Evolutionary conservation across 2,329 filamentous ascomycete species (phyloP).

Genomic region (Penicillium sp.): DNA sequence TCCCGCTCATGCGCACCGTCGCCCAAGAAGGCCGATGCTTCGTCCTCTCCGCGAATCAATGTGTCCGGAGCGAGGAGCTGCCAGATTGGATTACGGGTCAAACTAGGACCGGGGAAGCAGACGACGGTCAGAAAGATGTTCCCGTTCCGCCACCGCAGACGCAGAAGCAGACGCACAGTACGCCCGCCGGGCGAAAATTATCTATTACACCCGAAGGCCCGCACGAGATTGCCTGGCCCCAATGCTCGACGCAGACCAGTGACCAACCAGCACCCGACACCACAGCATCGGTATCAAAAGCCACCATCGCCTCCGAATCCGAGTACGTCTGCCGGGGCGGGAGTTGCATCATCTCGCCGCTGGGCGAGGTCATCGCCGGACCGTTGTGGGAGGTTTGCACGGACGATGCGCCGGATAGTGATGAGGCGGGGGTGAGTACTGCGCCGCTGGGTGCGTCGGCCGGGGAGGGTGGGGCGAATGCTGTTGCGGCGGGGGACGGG

Average conservation of each 20-base stretch:
- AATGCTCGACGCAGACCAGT: conserved; percentile 6
- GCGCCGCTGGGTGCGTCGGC: conserved; percentile 40
- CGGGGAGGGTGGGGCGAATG: background rate
- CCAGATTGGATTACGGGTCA: conserved; percentile 55
- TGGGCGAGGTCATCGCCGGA: conserved; percentile 74
- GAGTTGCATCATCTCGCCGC: conserved; percentile 75
- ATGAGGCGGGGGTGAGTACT: conserved; percentile 7
- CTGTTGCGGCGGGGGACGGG: conserved; percentile 36
- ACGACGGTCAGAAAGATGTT: no score
- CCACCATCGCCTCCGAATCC: background rate
- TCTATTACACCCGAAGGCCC: conserved; percentile 44
- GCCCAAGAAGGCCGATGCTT: conserved; percentile 80
- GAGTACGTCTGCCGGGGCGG: conserved; percentile 72
- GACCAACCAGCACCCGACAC: background rate
- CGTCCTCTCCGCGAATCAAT: conserved; percentile 84
- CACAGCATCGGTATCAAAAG: background rate
- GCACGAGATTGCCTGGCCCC: conserved; percentile 52
- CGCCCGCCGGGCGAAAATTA: conserved; percentile 15
- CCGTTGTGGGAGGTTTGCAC: conserved; percentile 72
- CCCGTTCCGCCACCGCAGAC: background rate
- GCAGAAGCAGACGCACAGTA: background rate
- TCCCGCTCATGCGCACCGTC: conserved; percentile 75
- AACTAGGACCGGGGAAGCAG: background rate
- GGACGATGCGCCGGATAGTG: conserved; percentile 33
- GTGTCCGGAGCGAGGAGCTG: conserved; percentile 60